A percentile compares a stretch with the other conserved stretches of the same genome.
These are phyloP conservation scores for Leishmania aethiopica DNA, from an alignment of 208 protist genomes.

Conservation along the genomic window DNA sequence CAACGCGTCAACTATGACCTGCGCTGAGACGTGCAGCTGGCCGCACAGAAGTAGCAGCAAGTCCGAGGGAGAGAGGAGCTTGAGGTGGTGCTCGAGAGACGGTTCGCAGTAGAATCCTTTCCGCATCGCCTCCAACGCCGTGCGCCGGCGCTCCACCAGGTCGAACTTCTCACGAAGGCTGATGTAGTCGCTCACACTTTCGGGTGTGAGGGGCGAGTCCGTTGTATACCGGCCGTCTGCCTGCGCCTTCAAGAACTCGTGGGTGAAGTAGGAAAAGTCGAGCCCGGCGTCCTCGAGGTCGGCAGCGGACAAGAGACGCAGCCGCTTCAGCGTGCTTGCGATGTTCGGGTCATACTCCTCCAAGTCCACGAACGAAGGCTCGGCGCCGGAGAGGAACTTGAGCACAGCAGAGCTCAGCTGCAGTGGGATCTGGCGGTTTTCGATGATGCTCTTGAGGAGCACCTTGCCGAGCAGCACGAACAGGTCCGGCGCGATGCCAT, in stretches of 20 bases:
- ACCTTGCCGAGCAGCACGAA: slow-evolving; percentile 67
- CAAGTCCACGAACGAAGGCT: slow-evolving; percentile 53
- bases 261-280: slow-evolving; percentile 54
- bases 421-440: slow-evolving; percentile 58
- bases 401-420: slow-evolving; percentile 65
- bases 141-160: slow-evolving; percentile 37
- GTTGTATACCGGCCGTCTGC: slow-evolving; percentile 38
- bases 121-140: slow-evolving; percentile 47
- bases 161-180: slow-evolving; percentile 52
- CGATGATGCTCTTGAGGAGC: slow-evolving; percentile 68
- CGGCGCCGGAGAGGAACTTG: slow-evolving; percentile 54
- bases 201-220: slow-evolving; percentile 38
- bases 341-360: slow-evolving; percentile 65
- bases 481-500: slow-evolving; percentile 32
- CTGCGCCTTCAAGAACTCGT: slow-evolving; percentile 32
- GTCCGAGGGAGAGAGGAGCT: slow-evolving; percentile 60
- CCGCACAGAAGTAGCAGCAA: slow-evolving; percentile 66
- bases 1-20: slow-evolving; percentile 52
- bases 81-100: slow-evolving; percentile 51
- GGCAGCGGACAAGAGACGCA: slow-evolving; percentile 49
- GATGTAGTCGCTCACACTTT: slow-evolving; percentile 71
- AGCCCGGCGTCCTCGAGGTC: slow-evolving; percentile 48
- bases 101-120: slow-evolving; percentile 53
- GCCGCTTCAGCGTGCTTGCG: slow-evolving; percentile 50
- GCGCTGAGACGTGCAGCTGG: slow-evolving; percentile 50